phyloP scores from a whole-genome alignment of 179 eudicot genomes.

The Beta macrorhiza region DNA sequence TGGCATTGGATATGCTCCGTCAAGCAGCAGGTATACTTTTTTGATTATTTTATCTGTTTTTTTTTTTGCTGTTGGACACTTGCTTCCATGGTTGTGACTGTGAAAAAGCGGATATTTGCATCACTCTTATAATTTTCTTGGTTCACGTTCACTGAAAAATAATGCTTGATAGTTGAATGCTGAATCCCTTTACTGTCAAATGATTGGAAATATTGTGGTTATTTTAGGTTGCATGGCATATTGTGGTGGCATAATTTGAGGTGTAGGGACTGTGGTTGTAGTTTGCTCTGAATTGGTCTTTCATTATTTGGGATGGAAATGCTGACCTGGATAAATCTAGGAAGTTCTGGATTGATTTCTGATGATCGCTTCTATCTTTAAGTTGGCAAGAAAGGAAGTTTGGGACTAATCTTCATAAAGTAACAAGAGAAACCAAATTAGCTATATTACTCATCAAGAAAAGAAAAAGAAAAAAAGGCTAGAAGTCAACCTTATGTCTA shows the following conservation, averaged over 20 bases:
- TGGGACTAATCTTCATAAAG: no score
- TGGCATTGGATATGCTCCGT: conserved; percentile 70
- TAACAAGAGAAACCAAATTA: no score
- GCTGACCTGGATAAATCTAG: not conserved
- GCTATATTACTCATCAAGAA: no score
- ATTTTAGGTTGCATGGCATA: not conserved
- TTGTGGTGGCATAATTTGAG: not conserved
- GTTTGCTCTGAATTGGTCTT: not conserved
- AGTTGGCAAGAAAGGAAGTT: no score
- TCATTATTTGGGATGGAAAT: not conserved
- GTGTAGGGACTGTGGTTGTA: not conserved
- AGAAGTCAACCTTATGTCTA: no score
- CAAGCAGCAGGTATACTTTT: conserved; percentile 69
- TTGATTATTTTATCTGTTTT: not conserved
- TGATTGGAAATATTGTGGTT: no score
- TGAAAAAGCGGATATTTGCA: not conserved
- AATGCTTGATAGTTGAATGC: no score
- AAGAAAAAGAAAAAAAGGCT: no score
- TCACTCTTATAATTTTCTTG: not conserved
- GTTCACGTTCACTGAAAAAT: no score
- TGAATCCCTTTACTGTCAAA: not conserved
- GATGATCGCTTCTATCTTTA: no score
- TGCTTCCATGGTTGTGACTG: not conserved
- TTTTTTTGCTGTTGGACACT: not conserved
- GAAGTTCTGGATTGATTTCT: not conserved